phyloP scores from a whole-genome alignment of 176 grass and related monocot species.

The Oryza glumipatula region DNA sequence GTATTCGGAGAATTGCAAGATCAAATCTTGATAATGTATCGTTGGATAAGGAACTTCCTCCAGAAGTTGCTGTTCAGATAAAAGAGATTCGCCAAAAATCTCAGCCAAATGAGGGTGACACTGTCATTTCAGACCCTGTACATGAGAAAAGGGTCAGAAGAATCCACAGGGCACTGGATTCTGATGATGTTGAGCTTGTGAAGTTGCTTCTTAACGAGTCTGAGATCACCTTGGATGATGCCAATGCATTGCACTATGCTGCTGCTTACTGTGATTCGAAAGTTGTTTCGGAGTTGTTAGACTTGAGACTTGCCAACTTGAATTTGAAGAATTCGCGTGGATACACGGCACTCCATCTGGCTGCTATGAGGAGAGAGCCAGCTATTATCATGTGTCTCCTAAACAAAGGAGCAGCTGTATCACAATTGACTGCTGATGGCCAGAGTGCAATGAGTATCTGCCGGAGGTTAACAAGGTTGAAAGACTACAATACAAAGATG shows the following conservation, averaged over 20 bases:
- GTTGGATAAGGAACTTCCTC: slow-evolving; percentile 75
- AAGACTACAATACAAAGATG: slow-evolving; percentile 77
- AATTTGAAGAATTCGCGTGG: slow-evolving; percentile 89
- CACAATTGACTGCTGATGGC: slow-evolving; percentile 72
- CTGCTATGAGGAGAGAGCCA: slow-evolving; percentile 96
- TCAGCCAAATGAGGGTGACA: slow-evolving; percentile 43
- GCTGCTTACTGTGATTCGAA: slow-evolving; percentile 91
- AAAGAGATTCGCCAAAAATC: slow-evolving; percentile 56
- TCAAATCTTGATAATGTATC: slow-evolving; percentile 86
- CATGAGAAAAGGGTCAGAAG: slow-evolving; percentile 83
- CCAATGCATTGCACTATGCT: slow-evolving; percentile 89
- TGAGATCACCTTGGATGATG: slow-evolving; percentile 85
- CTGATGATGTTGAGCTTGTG: slow-evolving; percentile 96
- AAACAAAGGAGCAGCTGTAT: slow-evolving; percentile 69
- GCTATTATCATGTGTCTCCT: slow-evolving; percentile 82
- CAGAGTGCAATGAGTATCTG: slow-evolving; percentile 75
- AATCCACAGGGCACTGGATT: slow-evolving; percentile 90
- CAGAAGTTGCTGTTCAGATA: slow-evolving; percentile 64
- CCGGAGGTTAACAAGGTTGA: slow-evolving; percentile 75
- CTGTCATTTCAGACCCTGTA: slow-evolving; percentile 43
- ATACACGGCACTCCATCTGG: slow-evolving; percentile 85
- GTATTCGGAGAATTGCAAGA: slow-evolving; percentile 80
- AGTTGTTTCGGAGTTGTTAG: slow-evolving; percentile 81
- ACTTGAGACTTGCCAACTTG: slow-evolving; percentile 67
- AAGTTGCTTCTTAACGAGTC: slow-evolving; percentile 96